phyloP scores from a whole-genome alignment of 2,329 filamentous ascomycete species.

The Pestalotiopsis sp. region DNA sequence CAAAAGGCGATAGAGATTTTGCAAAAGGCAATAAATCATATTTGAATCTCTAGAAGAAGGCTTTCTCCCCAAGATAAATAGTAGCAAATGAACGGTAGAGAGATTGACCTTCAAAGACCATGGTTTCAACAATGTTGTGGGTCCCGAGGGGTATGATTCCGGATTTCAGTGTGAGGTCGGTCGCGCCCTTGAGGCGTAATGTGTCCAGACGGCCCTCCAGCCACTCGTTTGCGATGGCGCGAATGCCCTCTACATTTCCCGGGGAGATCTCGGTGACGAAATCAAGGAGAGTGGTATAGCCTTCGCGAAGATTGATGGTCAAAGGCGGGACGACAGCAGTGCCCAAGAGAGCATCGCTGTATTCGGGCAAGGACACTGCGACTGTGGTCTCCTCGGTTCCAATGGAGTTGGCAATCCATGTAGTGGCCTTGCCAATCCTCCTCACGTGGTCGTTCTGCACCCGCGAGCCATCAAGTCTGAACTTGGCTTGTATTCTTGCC shows the following conservation, averaged over 20 bases:
- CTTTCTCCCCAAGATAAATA: slow-evolving; percentile 64
- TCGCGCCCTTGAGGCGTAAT: slow-evolving; percentile 73
- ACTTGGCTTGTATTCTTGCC: slow-evolving; percentile 79
- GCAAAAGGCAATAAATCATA: slow-evolving; percentile 17
- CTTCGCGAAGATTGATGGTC: slow-evolving; percentile 76
- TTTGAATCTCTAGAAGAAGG: slow-evolving; percentile 35
- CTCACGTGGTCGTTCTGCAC: slow-evolving; percentile 73
- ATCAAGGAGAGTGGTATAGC: slow-evolving; percentile 76
- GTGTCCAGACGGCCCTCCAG: slow-evolving; percentile 75
- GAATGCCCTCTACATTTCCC: slow-evolving; percentile 76
- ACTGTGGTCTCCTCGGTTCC: slow-evolving; percentile 75
- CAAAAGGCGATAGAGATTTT: slow-evolving; percentile 9
- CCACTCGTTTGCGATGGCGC: slow-evolving; percentile 85
- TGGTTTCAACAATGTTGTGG: slow-evolving; percentile 72
- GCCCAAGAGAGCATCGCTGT: slow-evolving; percentile 76
- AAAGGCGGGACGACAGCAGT: slow-evolving; percentile 76
- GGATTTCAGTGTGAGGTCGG: slow-evolving; percentile 73
- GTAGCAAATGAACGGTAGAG: slow-evolving; percentile 66
- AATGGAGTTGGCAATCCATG: slow-evolving; percentile 77
- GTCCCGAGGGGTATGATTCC: slow-evolving; percentile 80
- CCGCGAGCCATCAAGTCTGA: slow-evolving; percentile 76
- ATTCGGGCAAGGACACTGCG: slow-evolving; percentile 80
- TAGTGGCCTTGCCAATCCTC: slow-evolving; percentile 75
- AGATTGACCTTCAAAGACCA: slow-evolving; percentile 83
- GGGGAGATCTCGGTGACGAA: slow-evolving; percentile 77